A percentile compares a stretch with the other conserved stretches of the same genome.
Evolutionary conservation across 352 stramenopile species (phyloP).

Genomic region (Globisporangium nunn): DNA sequence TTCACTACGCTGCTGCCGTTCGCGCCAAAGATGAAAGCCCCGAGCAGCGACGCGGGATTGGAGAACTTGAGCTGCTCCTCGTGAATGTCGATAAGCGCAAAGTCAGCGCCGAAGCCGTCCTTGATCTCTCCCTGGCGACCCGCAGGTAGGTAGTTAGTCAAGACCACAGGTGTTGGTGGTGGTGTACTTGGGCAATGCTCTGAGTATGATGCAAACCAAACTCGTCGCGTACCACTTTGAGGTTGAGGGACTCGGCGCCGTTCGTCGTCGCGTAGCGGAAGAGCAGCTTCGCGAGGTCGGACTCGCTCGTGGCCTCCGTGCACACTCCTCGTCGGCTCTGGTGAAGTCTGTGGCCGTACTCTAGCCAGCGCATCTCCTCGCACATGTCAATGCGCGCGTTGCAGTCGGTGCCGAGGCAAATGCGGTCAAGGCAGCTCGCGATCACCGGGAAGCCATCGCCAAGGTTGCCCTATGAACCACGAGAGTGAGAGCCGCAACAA

Average conservation of each 20-base stretch:
- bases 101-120: constrained; percentile 54
- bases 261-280: constrained; percentile 66
- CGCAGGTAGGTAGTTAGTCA: too few relatives aligned
- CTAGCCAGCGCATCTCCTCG: constrained; percentile 78
- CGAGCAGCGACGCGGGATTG: constrained; percentile 45
- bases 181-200: too few relatives aligned
- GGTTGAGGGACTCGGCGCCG: constrained; percentile 55
- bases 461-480: constrained; percentile 37
- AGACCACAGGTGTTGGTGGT: too few relatives aligned
- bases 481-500: not conserved
- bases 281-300: constrained; percentile 52
- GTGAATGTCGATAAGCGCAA: constrained; percentile 56
- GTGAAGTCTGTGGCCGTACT: constrained; percentile 64
- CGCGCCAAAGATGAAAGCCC: constrained; percentile 60
- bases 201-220: too few relatives aligned
- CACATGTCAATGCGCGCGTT: constrained; percentile 80
- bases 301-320: constrained; percentile 42
- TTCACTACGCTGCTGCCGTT: constrained; percentile 68
- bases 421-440: constrained; percentile 50
- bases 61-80: constrained; percentile 72
- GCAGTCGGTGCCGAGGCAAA: constrained; percentile 72
- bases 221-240: constrained; percentile 55
- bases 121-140: constrained; percentile 69
- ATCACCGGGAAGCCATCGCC: constrained; percentile 67
- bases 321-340: constrained; percentile 60